Evolutionary conservation across 108 stramenopile species (phyloP).

Genomic region (Asterionellopsis glacialis): DNA sequence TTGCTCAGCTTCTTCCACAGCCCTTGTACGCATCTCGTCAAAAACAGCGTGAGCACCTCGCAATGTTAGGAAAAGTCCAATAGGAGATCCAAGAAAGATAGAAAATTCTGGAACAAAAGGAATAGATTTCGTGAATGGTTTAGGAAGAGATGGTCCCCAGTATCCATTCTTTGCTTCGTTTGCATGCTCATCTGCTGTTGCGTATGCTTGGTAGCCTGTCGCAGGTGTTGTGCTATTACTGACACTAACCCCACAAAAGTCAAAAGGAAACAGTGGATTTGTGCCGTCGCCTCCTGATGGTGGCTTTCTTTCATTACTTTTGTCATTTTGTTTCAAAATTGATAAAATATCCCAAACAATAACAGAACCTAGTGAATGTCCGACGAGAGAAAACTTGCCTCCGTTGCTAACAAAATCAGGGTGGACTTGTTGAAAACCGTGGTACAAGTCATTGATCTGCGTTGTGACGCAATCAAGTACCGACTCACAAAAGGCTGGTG

Average conservation of each 20-base stretch:
- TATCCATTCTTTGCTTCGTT: constrained; percentile 45
- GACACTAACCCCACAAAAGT: not conserved
- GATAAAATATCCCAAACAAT: constrained; percentile 87
- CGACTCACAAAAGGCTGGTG: constrained; percentile 75
- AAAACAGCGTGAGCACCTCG: constrained; percentile 79
- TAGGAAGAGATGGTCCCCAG: constrained; percentile 68
- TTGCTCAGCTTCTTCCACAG: constrained; percentile 1
- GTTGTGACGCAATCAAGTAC: constrained; percentile 69
- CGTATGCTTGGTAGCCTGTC: constrained; percentile 43
- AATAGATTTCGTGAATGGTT: constrained; percentile 37
- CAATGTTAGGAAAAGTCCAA: constrained; percentile 76
- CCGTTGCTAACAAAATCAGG: constrained; percentile 47
- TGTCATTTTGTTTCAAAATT: constrained; percentile 41
- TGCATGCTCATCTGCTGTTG: constrained; percentile 16
- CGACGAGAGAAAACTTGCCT: constrained; percentile 66
- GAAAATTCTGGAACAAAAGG: constrained; percentile 72
- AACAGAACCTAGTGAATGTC: constrained; percentile 83
- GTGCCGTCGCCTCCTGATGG: not conserved
- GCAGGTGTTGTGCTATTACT: not conserved
- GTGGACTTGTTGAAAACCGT: constrained; percentile 49
- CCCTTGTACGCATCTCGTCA: constrained; percentile 53
- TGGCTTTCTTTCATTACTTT: not conserved
- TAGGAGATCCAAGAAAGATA: constrained; percentile 73
- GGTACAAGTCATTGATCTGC: constrained; percentile 53
- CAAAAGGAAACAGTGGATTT: not conserved